Percentiles rank a stretch among this genome's conserved stretches.
phyloP scores from a whole-genome alignment of 768 basidiomycete genomes.

The Pisolithus albus region DNA sequence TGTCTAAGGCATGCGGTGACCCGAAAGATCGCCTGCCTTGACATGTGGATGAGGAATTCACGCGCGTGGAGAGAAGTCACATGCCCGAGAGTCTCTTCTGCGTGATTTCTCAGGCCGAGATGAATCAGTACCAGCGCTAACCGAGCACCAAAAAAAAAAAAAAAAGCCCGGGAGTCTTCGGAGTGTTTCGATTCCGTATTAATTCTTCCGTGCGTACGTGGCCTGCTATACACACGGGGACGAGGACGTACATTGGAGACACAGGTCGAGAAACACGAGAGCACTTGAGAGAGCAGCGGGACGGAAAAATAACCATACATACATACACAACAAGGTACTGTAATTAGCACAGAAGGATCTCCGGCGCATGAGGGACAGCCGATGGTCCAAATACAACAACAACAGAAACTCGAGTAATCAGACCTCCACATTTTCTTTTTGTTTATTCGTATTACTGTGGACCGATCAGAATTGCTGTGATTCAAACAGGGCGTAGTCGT shows the following conservation, averaged over 20 bases:
- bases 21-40: no score
- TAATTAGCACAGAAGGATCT: neutral
- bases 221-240: neutral
- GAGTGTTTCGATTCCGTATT: no score
- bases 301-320: neutral
- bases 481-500: conserved; percentile 25
- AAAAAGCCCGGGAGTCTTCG: no score
- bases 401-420: neutral
- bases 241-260: neutral
- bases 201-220: no score
- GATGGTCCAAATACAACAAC: neutral
- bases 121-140: no score
- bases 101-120: no score
- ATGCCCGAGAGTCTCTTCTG: no score
- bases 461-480: conserved; percentile 9
- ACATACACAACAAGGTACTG: neutral
- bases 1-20: no score
- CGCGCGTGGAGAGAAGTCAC: no score
- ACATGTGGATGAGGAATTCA: no score
- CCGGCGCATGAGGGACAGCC: neutral
- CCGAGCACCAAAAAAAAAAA: no score
- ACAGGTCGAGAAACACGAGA: neutral
- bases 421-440: neutral
- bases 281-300: neutral
- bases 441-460: neutral